These are phyloP conservation scores for Chlorella variabilis DNA, from an alignment of 163 green algal genomes.

Conservation along the genomic window DNA sequence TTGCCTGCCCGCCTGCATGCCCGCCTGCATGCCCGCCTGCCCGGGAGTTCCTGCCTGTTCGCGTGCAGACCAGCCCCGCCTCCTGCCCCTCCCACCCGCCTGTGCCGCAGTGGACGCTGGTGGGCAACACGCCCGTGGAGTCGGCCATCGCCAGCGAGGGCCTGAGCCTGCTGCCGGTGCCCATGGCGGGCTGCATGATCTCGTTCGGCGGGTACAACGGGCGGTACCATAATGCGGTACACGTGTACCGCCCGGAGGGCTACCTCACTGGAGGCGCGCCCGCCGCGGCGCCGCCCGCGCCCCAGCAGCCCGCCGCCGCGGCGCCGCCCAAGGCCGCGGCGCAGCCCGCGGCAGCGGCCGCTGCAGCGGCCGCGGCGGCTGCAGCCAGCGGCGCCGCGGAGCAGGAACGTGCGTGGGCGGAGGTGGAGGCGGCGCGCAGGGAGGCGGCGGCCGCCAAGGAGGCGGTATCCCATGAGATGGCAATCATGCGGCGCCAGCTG, in stretches of 20 bases:
- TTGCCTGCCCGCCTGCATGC: too few species aligned
- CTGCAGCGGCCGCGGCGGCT: neutral
- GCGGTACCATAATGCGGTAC: conserved; percentile 79
- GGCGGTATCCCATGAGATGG: conserved; percentile 67
- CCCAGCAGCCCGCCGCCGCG: neutral
- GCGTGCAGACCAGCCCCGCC: too few species aligned
- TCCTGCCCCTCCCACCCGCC: neutral
- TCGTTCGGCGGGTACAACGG: conserved; percentile 94
- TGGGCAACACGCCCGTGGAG: conserved; percentile 65
- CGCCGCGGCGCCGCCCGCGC: neutral
- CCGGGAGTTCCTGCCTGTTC: too few species aligned
- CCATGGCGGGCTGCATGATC: conserved; percentile 66
- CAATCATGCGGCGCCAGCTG: conserved; percentile 77
- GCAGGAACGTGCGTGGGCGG: neutral
- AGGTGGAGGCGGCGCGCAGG: conserved; percentile 55
- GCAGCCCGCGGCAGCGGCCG: neutral
- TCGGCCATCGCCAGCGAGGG: conserved; percentile 83
- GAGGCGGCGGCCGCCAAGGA: conserved; percentile 71
- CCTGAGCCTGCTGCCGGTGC: conserved; percentile 58
- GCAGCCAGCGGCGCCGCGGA: neutral
- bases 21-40: too few species aligned
- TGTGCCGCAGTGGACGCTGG: conserved; percentile 58
- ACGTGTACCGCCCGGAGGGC: conserved; percentile 63
- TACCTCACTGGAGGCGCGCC: conserved; percentile 27
- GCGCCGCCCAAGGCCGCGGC: neutral